Evolutionary conservation across 2,329 filamentous ascomycete genomes (phyloP).

Genomic region (Fusarium sp.): DNA sequence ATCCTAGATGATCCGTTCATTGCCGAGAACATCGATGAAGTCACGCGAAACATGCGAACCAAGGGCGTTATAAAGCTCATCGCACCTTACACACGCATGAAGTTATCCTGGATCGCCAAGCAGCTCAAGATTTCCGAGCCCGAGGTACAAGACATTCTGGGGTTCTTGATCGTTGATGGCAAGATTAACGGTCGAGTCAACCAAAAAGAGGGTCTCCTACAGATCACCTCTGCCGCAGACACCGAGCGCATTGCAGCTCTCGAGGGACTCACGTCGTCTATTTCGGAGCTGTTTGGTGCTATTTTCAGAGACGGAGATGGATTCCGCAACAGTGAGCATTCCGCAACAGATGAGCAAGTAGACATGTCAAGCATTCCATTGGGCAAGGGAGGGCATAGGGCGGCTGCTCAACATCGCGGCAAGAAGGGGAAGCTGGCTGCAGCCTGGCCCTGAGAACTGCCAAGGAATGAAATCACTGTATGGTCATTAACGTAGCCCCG

Average conservation of each 20-base stretch:
- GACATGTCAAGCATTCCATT: conserved; percentile 39
- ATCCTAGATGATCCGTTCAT: conserved; percentile 94
- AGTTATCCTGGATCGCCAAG: conserved; percentile 83
- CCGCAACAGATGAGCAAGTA: conserved; percentile 41
- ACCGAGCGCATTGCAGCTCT: conserved; percentile 77
- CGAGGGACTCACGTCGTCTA: conserved; percentile 73
- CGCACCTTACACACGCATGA: conserved; percentile 93
- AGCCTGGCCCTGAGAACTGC: conserved; percentile 21
- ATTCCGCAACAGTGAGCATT: conserved; percentile 53
- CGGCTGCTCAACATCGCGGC: conserved; percentile 8
- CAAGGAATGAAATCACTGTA: not conserved
- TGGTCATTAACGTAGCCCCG: not conserved
- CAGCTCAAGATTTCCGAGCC: conserved; percentile 84
- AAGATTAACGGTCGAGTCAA: conserved; percentile 89
- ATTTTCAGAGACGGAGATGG: conserved; percentile 83
- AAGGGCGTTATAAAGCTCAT: conserved; percentile 94
- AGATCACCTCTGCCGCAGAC: conserved; percentile 79
- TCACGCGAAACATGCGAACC: conserved; percentile 96
- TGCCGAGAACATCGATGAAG: conserved; percentile 98
- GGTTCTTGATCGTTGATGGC: conserved; percentile 90
- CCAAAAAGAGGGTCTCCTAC: conserved; percentile 83
- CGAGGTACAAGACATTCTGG: conserved; percentile 95
- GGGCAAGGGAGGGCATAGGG: conserved; percentile 16
- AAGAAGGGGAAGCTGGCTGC: conserved; percentile 36
- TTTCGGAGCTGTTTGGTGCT: conserved; percentile 73